These are phyloP conservation scores for Kalaharituber pfeilii DNA, from an alignment of 2,329 filamentous ascomycete species.

Conservation along the genomic window DNA sequence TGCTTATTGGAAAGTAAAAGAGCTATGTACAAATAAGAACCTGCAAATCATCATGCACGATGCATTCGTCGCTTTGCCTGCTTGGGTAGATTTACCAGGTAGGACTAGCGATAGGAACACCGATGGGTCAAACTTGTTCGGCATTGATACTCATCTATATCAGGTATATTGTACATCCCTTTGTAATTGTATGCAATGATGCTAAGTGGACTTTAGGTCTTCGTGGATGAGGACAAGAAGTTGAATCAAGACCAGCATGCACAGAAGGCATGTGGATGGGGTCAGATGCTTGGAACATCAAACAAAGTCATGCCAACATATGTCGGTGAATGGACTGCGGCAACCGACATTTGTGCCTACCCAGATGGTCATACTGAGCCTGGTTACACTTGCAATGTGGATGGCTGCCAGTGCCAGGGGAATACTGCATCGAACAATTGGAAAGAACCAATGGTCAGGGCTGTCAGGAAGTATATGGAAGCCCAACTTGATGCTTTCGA, in stretches of 20 bases:
- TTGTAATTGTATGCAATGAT: not conserved
- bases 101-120: not conserved
- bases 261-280: slow-evolving; percentile 35
- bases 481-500: slow-evolving; percentile 38
- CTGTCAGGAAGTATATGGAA: slow-evolving; percentile 28
- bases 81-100: slow-evolving; percentile 27
- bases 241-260: slow-evolving; percentile 36
- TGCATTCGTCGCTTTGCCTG: slow-evolving; percentile 35
- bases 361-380: slow-evolving; percentile 36
- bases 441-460: slow-evolving; percentile 9
- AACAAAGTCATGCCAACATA: slow-evolving; percentile 39
- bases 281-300: slow-evolving; percentile 36
- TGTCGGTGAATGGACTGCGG: slow-evolving; percentile 51
- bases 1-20: slow-evolving; percentile 32
- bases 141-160: slow-evolving; percentile 53
- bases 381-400: slow-evolving; percentile 31
- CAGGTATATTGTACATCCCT: slow-evolving; percentile 38
- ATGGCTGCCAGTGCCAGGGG: slow-evolving; percentile 11
- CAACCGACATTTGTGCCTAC: slow-evolving; percentile 41
- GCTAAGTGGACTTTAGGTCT: not conserved
- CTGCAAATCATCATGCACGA: slow-evolving; percentile 39
- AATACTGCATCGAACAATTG: slow-evolving; percentile 6
- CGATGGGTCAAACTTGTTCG: slow-evolving; percentile 30
- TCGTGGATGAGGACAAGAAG: slow-evolving; percentile 29
- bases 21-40: slow-evolving; percentile 28